Percentiles rank a stretch among this genome's conserved stretches.
Conservation (phyloP, 495 filamentous ascomycete species). For the Xylaria longipes region DNA sequence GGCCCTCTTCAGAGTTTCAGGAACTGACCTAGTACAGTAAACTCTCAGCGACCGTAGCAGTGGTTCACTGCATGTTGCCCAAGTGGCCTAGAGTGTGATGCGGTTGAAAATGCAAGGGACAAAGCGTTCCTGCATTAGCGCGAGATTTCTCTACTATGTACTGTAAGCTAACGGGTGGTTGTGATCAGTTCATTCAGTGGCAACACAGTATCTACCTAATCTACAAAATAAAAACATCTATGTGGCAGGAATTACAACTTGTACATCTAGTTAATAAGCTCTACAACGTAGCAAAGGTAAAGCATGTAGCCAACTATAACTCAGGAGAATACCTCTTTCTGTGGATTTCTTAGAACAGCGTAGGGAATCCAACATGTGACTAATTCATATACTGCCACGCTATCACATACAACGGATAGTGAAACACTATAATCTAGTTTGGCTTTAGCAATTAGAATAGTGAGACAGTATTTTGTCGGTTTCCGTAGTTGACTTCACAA, state of each 20-base stretch:
- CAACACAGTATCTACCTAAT: background rate
- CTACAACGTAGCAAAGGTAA: background rate
- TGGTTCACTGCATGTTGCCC: background rate
- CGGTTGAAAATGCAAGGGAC: slow-evolving; percentile 7
- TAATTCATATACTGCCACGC: background rate
- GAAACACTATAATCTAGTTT: background rate
- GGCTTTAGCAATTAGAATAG: background rate
- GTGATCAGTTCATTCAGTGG: background rate
- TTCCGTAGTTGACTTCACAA: background rate
- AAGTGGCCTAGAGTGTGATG: background rate
- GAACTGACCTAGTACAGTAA: background rate
- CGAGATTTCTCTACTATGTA: background rate
- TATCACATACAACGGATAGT: background rate
- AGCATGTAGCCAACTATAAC: background rate
- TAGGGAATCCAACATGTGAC: background rate
- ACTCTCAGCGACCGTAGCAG: background rate
- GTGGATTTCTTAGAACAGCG: background rate
- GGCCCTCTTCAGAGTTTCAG: slow-evolving; percentile 12
- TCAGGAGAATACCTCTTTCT: background rate
- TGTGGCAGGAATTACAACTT: background rate
- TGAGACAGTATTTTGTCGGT: too few relatives aligned
- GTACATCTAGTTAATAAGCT: background rate
- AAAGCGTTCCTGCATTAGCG: slow-evolving; percentile 29
- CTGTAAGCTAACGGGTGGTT: background rate
- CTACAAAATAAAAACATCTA: background rate